These are phyloP conservation scores for Taiozyma onychis DNA, from an alignment of 1,139 yeast species.

Conservation along the genomic window DNA sequence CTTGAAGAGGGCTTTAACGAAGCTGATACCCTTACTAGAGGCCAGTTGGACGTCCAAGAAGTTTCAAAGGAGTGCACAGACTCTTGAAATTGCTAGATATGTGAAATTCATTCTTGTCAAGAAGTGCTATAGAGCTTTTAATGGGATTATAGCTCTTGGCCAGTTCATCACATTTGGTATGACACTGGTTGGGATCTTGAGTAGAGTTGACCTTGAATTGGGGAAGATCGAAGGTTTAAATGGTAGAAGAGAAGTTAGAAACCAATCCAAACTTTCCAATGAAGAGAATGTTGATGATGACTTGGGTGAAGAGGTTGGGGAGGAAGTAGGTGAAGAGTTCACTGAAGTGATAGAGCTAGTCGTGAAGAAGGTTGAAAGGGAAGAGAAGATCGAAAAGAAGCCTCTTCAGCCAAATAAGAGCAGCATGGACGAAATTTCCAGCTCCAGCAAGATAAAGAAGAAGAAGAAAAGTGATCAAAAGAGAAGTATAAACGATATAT, in stretches of 20 bases:
- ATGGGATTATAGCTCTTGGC: conserved; percentile 66
- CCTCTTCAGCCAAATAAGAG: not conserved
- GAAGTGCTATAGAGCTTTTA: conserved; percentile 54
- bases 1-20: conserved; percentile 52
- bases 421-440: not conserved
- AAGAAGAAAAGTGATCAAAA: not conserved
- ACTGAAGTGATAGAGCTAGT: too few relatives aligned
- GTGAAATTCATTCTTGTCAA: conserved; percentile 39
- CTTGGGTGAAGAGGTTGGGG: conserved; percentile 8
- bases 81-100: conserved; percentile 29
- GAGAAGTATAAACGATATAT: conserved; percentile 2
- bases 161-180: conserved; percentile 76
- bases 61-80: conserved; percentile 10
- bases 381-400: not conserved
- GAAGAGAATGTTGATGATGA: conserved; percentile 6
- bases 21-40: conserved; percentile 27
- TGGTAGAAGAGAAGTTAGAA: conserved; percentile 2
- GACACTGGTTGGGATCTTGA: conserved; percentile 53
- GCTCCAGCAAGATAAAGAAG: not conserved
- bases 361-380: not conserved
- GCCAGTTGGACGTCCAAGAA: conserved; percentile 4
- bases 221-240: conserved; percentile 12
- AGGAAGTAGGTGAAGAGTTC: too few relatives aligned
- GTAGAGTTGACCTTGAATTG: conserved; percentile 36
- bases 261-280: not conserved